Evolutionary conservation across 257 asterid species (phyloP).

Genomic region (Phtheirospermum japonicum): DNA sequence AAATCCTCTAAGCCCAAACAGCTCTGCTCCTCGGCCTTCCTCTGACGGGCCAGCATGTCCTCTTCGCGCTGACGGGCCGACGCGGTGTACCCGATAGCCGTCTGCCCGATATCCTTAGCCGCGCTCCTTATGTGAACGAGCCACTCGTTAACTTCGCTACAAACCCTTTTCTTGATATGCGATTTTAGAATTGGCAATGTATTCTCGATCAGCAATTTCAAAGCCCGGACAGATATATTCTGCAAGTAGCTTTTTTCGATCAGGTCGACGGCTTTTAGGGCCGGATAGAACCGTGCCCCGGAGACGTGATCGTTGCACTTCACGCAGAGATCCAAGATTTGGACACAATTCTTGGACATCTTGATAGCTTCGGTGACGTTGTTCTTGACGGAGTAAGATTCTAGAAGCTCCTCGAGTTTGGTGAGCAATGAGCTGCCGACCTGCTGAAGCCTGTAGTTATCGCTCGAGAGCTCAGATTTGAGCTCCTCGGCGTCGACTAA

Average conservation of each 20-base stretch:
- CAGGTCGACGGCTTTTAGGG: conserved; percentile 81
- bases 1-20: conserved; percentile 76
- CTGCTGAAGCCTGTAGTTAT: conserved; percentile 74
- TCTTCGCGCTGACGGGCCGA: conserved; percentile 94
- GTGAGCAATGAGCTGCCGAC: conserved; percentile 69
- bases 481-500: conserved; percentile 92
- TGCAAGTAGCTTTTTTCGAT: conserved; percentile 70
- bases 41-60: conserved; percentile 90
- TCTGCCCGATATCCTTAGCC: conserved; percentile 79
- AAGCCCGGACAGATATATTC: conserved; percentile 60
- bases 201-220: conserved; percentile 52
- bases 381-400: conserved; percentile 65
- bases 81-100: conserved; percentile 76
- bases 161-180: conserved; percentile 75
- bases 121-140: conserved; percentile 79
- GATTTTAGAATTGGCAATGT: conserved; percentile 67
- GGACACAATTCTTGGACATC: conserved; percentile 71
- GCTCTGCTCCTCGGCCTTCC: conserved; percentile 88
- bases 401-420: conserved; percentile 87
- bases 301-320: conserved; percentile 75
- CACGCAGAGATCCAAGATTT: conserved; percentile 76
- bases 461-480: conserved; percentile 77
- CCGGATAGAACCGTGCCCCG: conserved; percentile 82
- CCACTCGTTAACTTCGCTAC: conserved; percentile 88
- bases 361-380: conserved; percentile 81